A percentile compares a stretch with the other conserved stretches of the same genome.
Conservation (phyloP, 306 rosid genomes). For the Gastrolobium bilobum region DNA sequence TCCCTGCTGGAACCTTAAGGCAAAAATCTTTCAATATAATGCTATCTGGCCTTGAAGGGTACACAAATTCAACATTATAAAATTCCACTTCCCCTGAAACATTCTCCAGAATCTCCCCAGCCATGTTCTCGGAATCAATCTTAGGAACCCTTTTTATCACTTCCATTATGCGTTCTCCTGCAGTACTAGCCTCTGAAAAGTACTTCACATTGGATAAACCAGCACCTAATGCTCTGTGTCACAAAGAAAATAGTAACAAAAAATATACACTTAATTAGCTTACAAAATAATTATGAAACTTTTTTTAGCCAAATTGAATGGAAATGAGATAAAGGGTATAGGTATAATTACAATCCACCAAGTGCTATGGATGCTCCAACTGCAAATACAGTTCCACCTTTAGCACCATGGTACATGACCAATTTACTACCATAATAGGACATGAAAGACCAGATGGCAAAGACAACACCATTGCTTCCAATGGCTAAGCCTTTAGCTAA, state of each 20-base stretch:
- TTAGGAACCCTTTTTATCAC: slow-evolving; percentile 80
- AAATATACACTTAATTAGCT: background rate
- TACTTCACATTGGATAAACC: slow-evolving; percentile 84
- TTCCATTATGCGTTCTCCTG: slow-evolving; percentile 81
- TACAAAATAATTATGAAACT: slow-evolving; percentile 18
- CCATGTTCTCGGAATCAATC: slow-evolving; percentile 83
- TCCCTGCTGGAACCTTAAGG: slow-evolving; percentile 76
- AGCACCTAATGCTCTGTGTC: slow-evolving; percentile 75
- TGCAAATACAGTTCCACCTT: slow-evolving; percentile 85
- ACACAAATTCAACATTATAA: slow-evolving; percentile 63
- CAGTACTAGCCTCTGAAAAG: slow-evolving; percentile 79
- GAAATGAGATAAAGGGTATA: slow-evolving; percentile 13
- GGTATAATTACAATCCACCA: slow-evolving; percentile 80
- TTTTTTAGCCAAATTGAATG: background rate
- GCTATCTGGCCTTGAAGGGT: slow-evolving; percentile 90
- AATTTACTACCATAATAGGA: slow-evolving; percentile 80
- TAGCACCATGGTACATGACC: slow-evolving; percentile 92
- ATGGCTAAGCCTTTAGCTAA: slow-evolving; percentile 90
- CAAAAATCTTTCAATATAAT: slow-evolving; percentile 65
- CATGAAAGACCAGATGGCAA: slow-evolving; percentile 93
- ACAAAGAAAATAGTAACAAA: slow-evolving; percentile 11
- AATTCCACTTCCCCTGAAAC: slow-evolving; percentile 79
- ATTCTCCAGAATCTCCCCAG: slow-evolving; percentile 61
- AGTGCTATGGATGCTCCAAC: slow-evolving; percentile 83
- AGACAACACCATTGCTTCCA: slow-evolving; percentile 88